Evolutionary conservation across 768 basidiomycete genomes (phyloP).

Genomic region (Lanmaoa pseudosensibilis): DNA sequence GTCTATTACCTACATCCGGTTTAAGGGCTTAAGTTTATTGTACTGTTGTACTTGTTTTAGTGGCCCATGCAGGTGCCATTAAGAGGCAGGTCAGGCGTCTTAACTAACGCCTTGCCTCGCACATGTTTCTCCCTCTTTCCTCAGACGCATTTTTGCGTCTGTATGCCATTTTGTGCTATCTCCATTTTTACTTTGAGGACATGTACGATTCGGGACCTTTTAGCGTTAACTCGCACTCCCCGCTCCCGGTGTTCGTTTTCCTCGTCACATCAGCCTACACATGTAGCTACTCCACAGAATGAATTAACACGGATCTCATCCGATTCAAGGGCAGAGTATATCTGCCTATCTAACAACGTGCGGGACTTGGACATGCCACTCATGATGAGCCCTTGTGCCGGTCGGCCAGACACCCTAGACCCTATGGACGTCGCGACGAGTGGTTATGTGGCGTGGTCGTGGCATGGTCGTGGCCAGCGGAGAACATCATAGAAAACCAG

Average conservation of each 20-base stretch:
- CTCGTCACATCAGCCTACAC: not conserved
- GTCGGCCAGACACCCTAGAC: not conserved
- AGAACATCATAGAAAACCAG: conserved; percentile 1
- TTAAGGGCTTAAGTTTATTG: conserved; percentile 12
- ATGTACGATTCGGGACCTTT: conserved; percentile 13
- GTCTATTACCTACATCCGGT: conserved; percentile 7
- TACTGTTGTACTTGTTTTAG: conserved; percentile 6
- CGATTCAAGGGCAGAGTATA: not conserved
- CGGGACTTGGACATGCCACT: not conserved
- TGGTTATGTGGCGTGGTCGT: not conserved
- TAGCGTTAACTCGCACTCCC: conserved; percentile 1
- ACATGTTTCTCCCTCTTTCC: not conserved
- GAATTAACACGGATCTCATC: conserved; percentile 8
- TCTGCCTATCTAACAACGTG: conserved; percentile 1
- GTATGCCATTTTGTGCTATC: not conserved
- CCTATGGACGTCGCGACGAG: not conserved
- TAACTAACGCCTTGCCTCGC: not conserved
- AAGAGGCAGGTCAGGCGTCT: conserved; percentile 4
- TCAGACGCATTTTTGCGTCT: conserved; percentile 1
- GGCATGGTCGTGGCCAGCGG: not conserved
- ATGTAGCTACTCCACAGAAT: conserved; percentile 2
- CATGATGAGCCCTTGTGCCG: not conserved
- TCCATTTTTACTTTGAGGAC: not conserved
- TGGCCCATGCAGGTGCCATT: conserved; percentile 9
- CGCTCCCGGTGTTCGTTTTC: not conserved